These are phyloP conservation scores for Diaporthe vaccinii DNA, from an alignment of 2,329 filamentous ascomycete species.

Conservation along the genomic window DNA sequence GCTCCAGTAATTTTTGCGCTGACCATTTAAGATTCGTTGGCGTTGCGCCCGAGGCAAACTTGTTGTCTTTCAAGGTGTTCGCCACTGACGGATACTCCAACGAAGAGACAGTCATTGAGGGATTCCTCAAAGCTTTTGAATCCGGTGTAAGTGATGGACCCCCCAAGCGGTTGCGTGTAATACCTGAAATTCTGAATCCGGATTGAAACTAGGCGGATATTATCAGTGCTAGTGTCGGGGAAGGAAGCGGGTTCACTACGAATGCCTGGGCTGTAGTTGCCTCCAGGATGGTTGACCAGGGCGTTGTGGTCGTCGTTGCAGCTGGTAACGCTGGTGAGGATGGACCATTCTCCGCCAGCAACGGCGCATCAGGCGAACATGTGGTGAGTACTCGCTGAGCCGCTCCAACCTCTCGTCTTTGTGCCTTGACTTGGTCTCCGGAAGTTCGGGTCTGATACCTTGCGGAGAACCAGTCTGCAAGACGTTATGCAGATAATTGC, in stretches of 20 bases:
- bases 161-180: neutral
- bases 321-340: slow-evolving; percentile 33
- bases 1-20: neutral
- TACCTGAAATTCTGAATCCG: neutral
- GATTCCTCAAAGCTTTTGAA: slow-evolving; percentile 39
- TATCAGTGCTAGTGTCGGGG: slow-evolving; percentile 39
- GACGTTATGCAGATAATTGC: neutral
- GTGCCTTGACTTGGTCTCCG: neutral
- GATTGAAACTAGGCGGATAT: slow-evolving; percentile 24
- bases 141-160: slow-evolving; percentile 18
- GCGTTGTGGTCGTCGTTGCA: slow-evolving; percentile 35
- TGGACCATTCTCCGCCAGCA: slow-evolving; percentile 33
- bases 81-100: slow-evolving; percentile 33
- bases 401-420: slow-evolving; percentile 13
- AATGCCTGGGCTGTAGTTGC: slow-evolving; percentile 41
- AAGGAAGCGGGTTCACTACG: slow-evolving; percentile 30
- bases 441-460: neutral
- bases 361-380: slow-evolving; percentile 34
- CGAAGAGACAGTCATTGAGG: slow-evolving; percentile 40
- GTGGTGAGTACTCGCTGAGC: neutral
- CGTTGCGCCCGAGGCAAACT: slow-evolving; percentile 40
- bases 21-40: slow-evolving; percentile 28
- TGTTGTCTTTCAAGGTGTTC: slow-evolving; percentile 40
- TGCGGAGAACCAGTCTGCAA: neutral
- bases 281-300: slow-evolving; percentile 38